phyloP scores from a whole-genome alignment of 768 basidiomycete genomes.

The Tulasnella calospora region DNA sequence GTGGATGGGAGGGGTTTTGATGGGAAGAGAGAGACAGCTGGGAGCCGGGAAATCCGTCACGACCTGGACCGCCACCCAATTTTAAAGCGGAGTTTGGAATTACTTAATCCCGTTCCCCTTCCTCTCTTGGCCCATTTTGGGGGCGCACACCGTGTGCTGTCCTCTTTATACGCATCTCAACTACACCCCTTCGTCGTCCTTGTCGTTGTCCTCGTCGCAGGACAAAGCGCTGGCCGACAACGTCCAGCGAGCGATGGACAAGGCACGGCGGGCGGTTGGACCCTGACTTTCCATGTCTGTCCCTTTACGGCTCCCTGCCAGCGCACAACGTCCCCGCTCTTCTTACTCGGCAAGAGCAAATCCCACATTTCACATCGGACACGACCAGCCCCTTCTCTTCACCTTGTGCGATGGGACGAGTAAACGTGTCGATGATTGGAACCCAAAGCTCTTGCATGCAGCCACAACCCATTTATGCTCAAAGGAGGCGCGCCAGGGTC shows the following conservation, averaged over 20 bases:
- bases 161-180: neutral
- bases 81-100: neutral
- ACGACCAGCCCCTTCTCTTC: neutral
- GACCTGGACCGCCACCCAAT: neutral
- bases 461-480: no score
- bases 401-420: no score
- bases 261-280: neutral
- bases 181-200: neutral
- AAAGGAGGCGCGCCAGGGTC: no score
- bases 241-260: neutral
- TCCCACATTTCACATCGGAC: neutral
- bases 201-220: neutral
- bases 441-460: no score
- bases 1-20: slow-evolving; percentile 1
- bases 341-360: neutral
- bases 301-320: neutral
- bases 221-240: neutral
- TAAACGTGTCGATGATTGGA: no score
- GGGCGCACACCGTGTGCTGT: neutral
- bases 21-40: neutral
- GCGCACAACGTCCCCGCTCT: neutral
- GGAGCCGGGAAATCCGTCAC: neutral
- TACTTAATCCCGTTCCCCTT: neutral
- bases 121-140: neutral
- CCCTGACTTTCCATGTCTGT: neutral